A percentile compares a stretch with the other conserved stretches of the same genome.
phyloP scores from a whole-genome alignment of 169 alveolate genomes.

The Theileria annulata region DNA sequence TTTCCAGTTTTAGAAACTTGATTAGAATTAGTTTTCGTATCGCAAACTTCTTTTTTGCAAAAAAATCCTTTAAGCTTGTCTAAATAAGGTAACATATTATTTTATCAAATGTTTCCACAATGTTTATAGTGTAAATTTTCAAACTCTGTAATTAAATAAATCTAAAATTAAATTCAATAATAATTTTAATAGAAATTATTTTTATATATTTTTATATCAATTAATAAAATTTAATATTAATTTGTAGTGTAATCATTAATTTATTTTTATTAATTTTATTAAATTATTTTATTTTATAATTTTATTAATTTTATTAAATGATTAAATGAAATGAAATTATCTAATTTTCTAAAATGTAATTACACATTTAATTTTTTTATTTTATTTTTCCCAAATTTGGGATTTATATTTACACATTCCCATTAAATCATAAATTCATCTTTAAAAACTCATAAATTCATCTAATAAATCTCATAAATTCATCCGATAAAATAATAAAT shows the following conservation, averaged over 20 bases:
- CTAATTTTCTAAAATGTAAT: neutral
- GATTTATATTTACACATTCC: too few species aligned
- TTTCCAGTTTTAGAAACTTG: slow-evolving; percentile 24
- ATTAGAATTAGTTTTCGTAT: neutral
- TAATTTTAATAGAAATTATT: too few species aligned
- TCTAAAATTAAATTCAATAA: too few species aligned
- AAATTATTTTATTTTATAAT: neutral
- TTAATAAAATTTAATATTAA: too few species aligned
- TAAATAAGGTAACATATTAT: neutral
- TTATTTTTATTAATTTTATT: neutral
- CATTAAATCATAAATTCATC: too few species aligned
- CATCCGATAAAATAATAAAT: too few species aligned
- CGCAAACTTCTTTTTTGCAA: neutral
- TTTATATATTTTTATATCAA: too few species aligned
- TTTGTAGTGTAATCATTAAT: neutral
- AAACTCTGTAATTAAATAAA: too few species aligned
- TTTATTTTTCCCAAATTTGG: neutral
- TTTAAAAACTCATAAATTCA: too few species aligned
- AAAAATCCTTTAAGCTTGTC: neutral
- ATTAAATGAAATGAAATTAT: neutral
- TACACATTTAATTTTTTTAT: neutral
- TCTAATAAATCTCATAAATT: too few species aligned
- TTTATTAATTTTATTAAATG: neutral
- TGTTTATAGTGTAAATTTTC: too few species aligned
- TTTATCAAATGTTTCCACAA: too few species aligned